phyloP scores from a whole-genome alignment of 768 basidiomycete species.

The Serendipita vermifera region DNA sequence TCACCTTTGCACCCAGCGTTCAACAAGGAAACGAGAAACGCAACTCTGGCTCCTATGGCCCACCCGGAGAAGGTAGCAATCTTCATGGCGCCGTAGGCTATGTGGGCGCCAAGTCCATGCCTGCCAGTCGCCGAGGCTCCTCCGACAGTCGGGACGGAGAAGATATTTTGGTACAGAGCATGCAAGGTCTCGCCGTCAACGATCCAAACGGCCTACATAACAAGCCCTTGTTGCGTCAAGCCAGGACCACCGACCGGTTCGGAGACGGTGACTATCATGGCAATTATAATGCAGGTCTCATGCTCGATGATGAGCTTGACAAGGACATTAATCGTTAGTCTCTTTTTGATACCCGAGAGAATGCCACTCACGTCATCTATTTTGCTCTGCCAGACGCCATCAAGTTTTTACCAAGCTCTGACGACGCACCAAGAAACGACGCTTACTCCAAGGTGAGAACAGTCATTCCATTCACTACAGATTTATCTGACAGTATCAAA shows the following conservation, averaged over 20 bases:
- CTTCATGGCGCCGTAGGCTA: constrained; percentile 32
- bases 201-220: constrained; percentile 44
- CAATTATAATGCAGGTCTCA: constrained; percentile 72
- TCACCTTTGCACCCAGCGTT: constrained; percentile 6
- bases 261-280: constrained; percentile 43
- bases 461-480: constrained; percentile 1
- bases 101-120: constrained; percentile 82
- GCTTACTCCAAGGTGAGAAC: constrained; percentile 50
- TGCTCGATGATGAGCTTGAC: constrained; percentile 87
- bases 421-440: constrained; percentile 41
- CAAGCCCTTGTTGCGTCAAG: constrained; percentile 35
- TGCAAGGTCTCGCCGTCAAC: constrained; percentile 57
- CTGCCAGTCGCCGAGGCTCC: constrained; percentile 78
- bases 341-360: neutral
- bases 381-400: constrained; percentile 54
- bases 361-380: constrained; percentile 13
- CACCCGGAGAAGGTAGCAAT: constrained; percentile 33
- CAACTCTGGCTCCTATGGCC: constrained; percentile 77
- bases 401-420: constrained; percentile 73
- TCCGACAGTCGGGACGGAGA: constrained; percentile 71
- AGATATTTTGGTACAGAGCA: constrained; percentile 52
- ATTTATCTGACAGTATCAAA: constrained; percentile 20
- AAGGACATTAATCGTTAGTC: constrained; percentile 85
- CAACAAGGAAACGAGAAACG: constrained; percentile 56
- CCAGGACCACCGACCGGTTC: constrained; percentile 27